These are phyloP conservation scores for Styphnolobium japonicum DNA, from an alignment of 306 rosid genomes.

Conservation along the genomic window DNA sequence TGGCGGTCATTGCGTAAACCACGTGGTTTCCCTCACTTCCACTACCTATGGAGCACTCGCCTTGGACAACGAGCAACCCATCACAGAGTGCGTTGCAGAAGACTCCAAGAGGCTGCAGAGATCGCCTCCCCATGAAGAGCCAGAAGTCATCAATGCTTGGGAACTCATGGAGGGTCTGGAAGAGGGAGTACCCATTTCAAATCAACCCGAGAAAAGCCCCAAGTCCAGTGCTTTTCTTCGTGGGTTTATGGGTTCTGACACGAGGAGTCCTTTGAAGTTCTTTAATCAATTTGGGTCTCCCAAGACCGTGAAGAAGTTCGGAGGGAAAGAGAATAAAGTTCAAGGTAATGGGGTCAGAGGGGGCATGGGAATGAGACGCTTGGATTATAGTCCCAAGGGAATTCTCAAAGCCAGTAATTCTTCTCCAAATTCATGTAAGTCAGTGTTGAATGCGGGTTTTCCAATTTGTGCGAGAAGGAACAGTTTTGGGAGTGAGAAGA, in stretches of 20 bases:
- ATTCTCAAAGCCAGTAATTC: conserved; percentile 37
- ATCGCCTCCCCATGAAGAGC: conserved; percentile 39
- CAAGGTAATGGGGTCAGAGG: conserved; percentile 26
- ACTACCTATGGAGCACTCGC: conserved; percentile 77
- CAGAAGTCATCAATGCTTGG: conserved; percentile 85
- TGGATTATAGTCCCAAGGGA: conserved; percentile 68
- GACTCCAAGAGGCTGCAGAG: conserved; percentile 28
- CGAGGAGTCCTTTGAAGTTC: conserved; percentile 69
- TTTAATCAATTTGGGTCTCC: conserved; percentile 77
- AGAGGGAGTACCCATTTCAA: conserved; percentile 60
- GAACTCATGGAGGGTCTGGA: conserved; percentile 97
- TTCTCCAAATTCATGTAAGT: conserved; percentile 39
- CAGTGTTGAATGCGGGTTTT: conserved; percentile 38
- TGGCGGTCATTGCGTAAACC: conserved; percentile 53
- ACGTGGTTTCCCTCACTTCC: conserved; percentile 91
- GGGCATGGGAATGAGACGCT: conserved; percentile 40
- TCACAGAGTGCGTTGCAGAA: conserved; percentile 25
- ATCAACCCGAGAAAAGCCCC: conserved; percentile 63
- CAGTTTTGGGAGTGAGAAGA: conserved; percentile 59
- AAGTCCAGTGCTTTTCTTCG: conserved; percentile 63
- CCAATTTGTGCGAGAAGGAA: conserved; percentile 32
- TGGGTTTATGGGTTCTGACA: conserved; percentile 54
- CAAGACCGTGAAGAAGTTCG: conserved; percentile 37
- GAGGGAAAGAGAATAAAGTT: conserved; percentile 76
- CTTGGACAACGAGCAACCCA: conserved; percentile 43